Conservation (phyloP, 805 yeast species). For the Yamadazyma sp. region DNA sequence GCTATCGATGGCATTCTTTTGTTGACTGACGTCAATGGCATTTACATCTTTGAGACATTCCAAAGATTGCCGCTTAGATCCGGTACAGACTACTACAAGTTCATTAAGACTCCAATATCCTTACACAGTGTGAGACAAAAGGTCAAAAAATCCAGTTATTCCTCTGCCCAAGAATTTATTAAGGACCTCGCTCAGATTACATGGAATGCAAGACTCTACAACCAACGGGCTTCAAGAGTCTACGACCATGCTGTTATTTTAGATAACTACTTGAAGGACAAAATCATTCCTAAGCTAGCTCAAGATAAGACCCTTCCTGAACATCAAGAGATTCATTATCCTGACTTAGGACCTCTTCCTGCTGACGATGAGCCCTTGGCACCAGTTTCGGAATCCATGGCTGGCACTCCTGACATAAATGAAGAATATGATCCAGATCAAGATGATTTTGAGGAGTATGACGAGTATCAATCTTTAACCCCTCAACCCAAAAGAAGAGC, state of each 20-base stretch:
- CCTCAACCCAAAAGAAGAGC: conserved; percentile 12
- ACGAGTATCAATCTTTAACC: conserved; percentile 13
- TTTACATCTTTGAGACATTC: conserved; percentile 54
- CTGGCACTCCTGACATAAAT: conserved; percentile 8
- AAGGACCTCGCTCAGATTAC: conserved; percentile 79
- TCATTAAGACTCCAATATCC: conserved; percentile 79
- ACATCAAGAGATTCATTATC: conserved; percentile 46
- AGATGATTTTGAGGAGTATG: conserved; percentile 20
- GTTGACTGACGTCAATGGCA: conserved; percentile 43
- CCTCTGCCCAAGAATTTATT: conserved; percentile 64
- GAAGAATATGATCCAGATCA: conserved; percentile 18
- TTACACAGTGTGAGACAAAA: conserved; percentile 54
- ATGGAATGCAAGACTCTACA: conserved; percentile 88
- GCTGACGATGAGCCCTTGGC: conserved; percentile 30
- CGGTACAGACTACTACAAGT: conserved; percentile 75
- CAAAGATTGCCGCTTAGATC: conserved; percentile 71
- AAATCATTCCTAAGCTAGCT: conserved; percentile 49
- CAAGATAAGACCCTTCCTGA: conserved; percentile 39
- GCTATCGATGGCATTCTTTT: conserved; percentile 41
- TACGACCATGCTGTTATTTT: conserved; percentile 66
- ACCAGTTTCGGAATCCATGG: not conserved
- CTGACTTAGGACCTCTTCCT: conserved; percentile 71
- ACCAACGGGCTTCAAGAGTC: conserved; percentile 65
- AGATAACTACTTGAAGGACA: conserved; percentile 49
- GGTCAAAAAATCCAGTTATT: conserved; percentile 56